Percentiles rank a stretch among this genome's conserved stretches.
Conservation (phyloP, 2,329 filamentous ascomycete species). For the Nemania serpens region DNA sequence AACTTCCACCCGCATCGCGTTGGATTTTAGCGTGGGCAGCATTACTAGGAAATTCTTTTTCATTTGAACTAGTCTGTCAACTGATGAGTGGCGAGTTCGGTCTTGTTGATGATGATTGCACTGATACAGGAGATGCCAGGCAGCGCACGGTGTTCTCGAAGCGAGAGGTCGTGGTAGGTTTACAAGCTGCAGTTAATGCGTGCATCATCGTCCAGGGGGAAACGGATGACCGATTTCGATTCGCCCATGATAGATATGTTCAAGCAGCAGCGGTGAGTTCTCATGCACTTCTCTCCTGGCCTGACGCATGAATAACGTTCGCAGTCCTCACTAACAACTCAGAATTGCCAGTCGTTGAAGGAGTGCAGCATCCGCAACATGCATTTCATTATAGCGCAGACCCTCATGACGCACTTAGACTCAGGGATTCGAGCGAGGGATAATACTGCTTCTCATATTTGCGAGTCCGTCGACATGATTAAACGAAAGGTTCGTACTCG, state of each 20-base stretch:
- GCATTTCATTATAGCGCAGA: constrained; percentile 88
- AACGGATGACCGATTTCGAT: constrained; percentile 84
- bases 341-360: constrained; percentile 55
- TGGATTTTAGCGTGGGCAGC: constrained; percentile 86
- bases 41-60: constrained; percentile 80
- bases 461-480: constrained; percentile 76
- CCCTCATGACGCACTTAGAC: constrained; percentile 72
- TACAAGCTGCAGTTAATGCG: constrained; percentile 80
- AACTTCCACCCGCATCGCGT: constrained; percentile 74
- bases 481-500: constrained; percentile 65
- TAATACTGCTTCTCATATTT: constrained; percentile 79
- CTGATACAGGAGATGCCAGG: constrained; percentile 37
- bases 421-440: constrained; percentile 69
- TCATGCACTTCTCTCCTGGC: background rate
- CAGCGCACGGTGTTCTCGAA: constrained; percentile 60
- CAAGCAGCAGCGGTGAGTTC: constrained; percentile 63
- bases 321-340: constrained; percentile 12
- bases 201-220: constrained; percentile 83
- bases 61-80: constrained; percentile 77
- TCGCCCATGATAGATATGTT: constrained; percentile 86
- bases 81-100: constrained; percentile 77
- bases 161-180: constrained; percentile 71
- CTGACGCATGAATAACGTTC: background rate
- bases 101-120: constrained; percentile 54
- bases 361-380: constrained; percentile 75